Base-by-base conservation (phyloP, 2,329 filamentous ascomycete species). In the Neofusicoccum sp. region DNA sequence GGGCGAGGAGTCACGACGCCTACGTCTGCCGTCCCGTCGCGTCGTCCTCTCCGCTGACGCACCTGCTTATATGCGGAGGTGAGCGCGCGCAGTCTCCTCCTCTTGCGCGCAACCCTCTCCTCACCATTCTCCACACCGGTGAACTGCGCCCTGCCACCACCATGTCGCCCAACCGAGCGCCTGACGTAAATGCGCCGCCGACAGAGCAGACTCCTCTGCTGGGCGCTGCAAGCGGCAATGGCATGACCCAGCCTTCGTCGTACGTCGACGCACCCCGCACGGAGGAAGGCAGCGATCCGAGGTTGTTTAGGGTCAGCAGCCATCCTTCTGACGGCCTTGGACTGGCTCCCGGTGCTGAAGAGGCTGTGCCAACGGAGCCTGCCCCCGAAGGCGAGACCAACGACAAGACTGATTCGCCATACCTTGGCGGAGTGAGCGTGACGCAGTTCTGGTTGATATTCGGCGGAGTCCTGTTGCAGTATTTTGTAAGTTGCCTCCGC, bases 371-470 rank as follows among this genome's bases (percentile, higher is more conserved):
- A 3, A 33, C 47, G 36, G 58, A 60, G 34, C 33, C 47, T 5
- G 34, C 31, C n/a, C 28, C 24, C 14, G 41, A 36, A 48, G 62
- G 62, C 14, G 61, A 57, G n/a, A 38, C 63, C 7, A 67, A 70
- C 31, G 68, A 74, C 63, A 69, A 68, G 6, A 28, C 9, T 9
- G 48, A 62, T 16, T 57, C 59, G 5, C 63, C 53, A 9, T 67
- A 72, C 31, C 65, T 75, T 11, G 68, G 67, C 34, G 73, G 73
- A 0, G 64, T 75, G 12, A 69, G 69, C 9, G 67, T 65, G 41
- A 70, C 68, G 43, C 68, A 63, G 33, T 77, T 77, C 47, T 66
- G 73, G 66, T 70, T 68, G 45, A 70, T 76, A 9, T 75, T 75
- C 65, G 71, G 70, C 5, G 73, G 73, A 4, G 71, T 77, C 7